These are phyloP conservation scores for Fomitopsis pulvina DNA, from an alignment of 768 basidiomycete species.

Conservation along the genomic window DNA sequence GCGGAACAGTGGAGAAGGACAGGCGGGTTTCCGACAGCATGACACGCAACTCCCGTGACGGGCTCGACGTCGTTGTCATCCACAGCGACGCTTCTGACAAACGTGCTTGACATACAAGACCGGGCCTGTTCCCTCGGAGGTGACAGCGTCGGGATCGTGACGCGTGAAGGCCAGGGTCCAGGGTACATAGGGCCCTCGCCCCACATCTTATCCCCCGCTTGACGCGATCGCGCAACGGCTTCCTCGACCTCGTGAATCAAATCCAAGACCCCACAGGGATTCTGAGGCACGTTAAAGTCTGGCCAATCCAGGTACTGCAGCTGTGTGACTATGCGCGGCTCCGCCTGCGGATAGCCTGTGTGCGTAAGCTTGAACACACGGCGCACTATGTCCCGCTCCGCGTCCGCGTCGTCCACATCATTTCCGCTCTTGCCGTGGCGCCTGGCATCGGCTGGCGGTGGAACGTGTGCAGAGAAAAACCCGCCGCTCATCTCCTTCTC, in stretches of 20 bases:
- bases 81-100: background rate
- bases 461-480: conserved; percentile 33
- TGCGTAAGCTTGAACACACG: conserved; percentile 68
- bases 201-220: conserved; percentile 15
- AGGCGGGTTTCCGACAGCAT: conserved; percentile 48
- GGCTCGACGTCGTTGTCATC: conserved; percentile 34
- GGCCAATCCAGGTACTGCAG: conserved; percentile 95
- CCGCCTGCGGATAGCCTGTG: conserved; percentile 47
- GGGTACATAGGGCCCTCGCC: conserved; percentile 19
- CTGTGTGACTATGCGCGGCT: conserved; percentile 69
- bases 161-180: conserved; percentile 5
- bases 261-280: conserved; percentile 66
- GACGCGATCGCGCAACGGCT: conserved; percentile 18
- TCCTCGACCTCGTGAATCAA: conserved; percentile 68
- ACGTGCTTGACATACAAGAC: background rate
- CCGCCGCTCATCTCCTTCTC: conserved; percentile 19
- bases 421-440: conserved; percentile 8
- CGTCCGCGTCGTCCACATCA: background rate
- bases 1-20: conserved; percentile 88
- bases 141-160: conserved; percentile 1
- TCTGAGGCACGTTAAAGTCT: conserved; percentile 90
- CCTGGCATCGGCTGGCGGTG: conserved; percentile 16
- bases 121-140: background rate
- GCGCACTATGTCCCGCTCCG: conserved; percentile 32
- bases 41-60: conserved; percentile 48